Percentiles rank a stretch among this genome's conserved stretches.
Conservation (phyloP, 2,329 filamentous ascomycete genomes). For the Colletotrichum sidae region DNA sequence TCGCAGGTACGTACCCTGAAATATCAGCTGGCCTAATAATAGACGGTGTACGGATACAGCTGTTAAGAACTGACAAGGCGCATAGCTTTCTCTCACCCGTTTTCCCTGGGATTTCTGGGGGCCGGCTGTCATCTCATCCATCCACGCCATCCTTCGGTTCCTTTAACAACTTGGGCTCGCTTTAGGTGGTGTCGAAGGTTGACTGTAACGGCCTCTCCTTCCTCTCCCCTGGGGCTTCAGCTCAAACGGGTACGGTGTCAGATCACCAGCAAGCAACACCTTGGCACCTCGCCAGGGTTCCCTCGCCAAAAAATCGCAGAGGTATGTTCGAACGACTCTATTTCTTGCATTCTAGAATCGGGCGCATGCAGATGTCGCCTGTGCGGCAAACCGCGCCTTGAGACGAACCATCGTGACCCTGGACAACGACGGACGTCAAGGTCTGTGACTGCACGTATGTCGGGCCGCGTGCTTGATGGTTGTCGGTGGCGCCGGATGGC, state of each 20-base stretch:
- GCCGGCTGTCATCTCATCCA: conserved; percentile 26
- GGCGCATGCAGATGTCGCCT: conserved; percentile 16
- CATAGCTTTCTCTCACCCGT: not conserved
- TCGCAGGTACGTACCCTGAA: conserved; percentile 15
- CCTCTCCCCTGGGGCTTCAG: conserved; percentile 5
- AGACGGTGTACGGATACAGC: conserved; percentile 5
- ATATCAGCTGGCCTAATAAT: conserved; percentile 31
- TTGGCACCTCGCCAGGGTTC: conserved; percentile 26
- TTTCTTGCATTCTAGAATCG: conserved; percentile 15
- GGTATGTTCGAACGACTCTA: conserved; percentile 28
- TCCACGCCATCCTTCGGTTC: conserved; percentile 14
- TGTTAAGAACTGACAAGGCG: conserved; percentile 20
- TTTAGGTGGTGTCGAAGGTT: not conserved
- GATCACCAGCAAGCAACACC: not conserved
- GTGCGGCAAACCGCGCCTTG: conserved; percentile 11
- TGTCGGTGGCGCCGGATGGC: not conserved
- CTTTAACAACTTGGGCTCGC: conserved; percentile 15
- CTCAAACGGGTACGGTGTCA: conserved; percentile 32
- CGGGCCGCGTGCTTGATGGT: not conserved
- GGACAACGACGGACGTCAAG: conserved; percentile 6
- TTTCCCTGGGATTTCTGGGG: not conserved
- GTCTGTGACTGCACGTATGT: not conserved
- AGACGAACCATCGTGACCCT: conserved; percentile 24
- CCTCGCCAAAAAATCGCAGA: conserved; percentile 18
- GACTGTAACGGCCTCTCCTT: conserved; percentile 17